phyloP scores from a whole-genome alignment of 371 early-diverging fungal genomes.

The Mortierella sp. region DNA sequence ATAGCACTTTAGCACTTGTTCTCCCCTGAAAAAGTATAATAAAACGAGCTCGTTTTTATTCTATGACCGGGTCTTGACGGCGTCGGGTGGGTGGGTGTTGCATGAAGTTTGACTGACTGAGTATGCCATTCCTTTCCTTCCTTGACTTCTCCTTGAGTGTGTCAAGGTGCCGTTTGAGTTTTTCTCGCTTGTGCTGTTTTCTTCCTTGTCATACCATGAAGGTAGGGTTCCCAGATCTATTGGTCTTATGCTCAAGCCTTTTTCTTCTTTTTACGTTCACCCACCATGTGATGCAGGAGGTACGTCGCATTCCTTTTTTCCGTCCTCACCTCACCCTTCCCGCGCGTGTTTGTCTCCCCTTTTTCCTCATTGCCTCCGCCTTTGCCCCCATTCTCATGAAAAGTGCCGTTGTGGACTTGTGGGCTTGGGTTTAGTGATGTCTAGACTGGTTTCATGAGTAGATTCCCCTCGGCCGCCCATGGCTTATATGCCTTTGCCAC shows the following conservation, averaged over 20 bases:
- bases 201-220: background rate
- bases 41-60: background rate
- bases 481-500: too few species aligned
- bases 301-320: background rate
- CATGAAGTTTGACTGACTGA: too few species aligned
- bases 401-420: background rate
- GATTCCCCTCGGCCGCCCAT: too few species aligned
- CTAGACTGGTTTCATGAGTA: background rate
- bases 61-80: background rate
- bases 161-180: background rate
- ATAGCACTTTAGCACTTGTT: background rate
- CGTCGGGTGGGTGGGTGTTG: too few species aligned
- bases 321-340: background rate
- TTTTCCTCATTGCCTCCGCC: background rate
- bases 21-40: background rate
- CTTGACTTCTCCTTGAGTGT: too few species aligned
- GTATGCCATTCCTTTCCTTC: too few species aligned
- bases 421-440: background rate
- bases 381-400: background rate
- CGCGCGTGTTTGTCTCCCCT: background rate
- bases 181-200: background rate
- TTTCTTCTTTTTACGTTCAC: background rate
- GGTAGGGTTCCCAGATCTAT: background rate
- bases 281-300: background rate
- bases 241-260: background rate